A percentile compares a stretch with the other conserved stretches of the same genome.
Evolutionary conservation across 225 moss, liverwort and hornwort genomes (phyloP).

Genomic region (Polytrichum formosum): DNA sequence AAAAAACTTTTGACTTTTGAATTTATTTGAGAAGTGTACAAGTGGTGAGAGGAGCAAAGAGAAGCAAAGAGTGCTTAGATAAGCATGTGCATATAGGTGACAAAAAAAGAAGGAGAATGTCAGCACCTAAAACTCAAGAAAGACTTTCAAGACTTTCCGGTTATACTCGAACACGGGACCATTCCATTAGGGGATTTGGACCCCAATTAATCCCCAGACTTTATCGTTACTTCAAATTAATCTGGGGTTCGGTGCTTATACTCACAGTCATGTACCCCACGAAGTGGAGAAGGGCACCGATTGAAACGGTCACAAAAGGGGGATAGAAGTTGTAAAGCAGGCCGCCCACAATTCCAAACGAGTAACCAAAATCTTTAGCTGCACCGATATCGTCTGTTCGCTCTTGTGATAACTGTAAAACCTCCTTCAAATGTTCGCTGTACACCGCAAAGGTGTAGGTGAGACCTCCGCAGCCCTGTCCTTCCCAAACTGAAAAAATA

Average conservation of each 20-base stretch:
- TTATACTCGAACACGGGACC: too few species aligned
- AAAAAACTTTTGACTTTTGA: too few species aligned
- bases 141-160: too few species aligned
- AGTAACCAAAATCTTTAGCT: slow-evolving; percentile 84
- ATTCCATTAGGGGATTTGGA: too few species aligned
- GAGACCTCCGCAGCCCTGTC: slow-evolving; percentile 78
- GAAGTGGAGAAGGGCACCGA: slow-evolving; percentile 71
- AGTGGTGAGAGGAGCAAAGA: too few species aligned
- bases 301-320: slow-evolving; percentile 68
- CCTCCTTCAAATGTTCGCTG: slow-evolving; percentile 83
- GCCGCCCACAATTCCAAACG: slow-evolving; percentile 79
- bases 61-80: too few species aligned
- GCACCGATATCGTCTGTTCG: slow-evolving; percentile 80
- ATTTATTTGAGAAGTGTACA: too few species aligned
- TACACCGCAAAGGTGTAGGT: slow-evolving; percentile 87
- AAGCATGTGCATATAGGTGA: too few species aligned
- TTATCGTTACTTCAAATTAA: too few species aligned
- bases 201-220: too few species aligned
- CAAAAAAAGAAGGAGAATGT: too few species aligned
- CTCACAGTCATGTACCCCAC: slow-evolving; percentile 70
- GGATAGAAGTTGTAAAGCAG: slow-evolving; percentile 70
- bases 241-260: not conserved
- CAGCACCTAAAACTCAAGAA: too few species aligned
- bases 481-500: not conserved
- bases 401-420: slow-evolving; percentile 65